These are phyloP conservation scores for Agaricales sp. DNA, from an alignment of 1,284 basidiomycete species.

Conservation along the genomic window DNA sequence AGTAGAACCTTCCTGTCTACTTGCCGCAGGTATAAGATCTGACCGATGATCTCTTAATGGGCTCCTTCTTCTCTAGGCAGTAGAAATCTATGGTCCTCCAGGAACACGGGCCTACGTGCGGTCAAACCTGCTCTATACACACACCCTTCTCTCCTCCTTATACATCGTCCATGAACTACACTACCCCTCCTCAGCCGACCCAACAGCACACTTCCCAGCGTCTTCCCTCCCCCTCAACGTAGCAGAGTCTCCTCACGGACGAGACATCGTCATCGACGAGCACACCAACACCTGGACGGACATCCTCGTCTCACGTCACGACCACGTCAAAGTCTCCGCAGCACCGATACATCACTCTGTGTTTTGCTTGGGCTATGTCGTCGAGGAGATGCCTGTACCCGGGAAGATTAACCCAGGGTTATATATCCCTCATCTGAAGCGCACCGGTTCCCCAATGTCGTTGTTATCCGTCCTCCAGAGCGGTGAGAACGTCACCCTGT, in stretches of 20 bases:
- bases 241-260: constrained; percentile 54
- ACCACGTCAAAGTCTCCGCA: constrained; percentile 64
- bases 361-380: constrained; percentile 76
- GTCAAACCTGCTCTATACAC: constrained; percentile 59
- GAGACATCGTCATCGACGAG: constrained; percentile 44
- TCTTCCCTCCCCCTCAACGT: constrained; percentile 35
- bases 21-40: too few relatives aligned
- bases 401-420: constrained; percentile 62
- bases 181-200: too few relatives aligned
- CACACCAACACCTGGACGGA: constrained; percentile 63
- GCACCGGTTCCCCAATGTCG: constrained; percentile 64
- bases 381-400: constrained; percentile 67
- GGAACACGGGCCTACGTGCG: constrained; percentile 82
- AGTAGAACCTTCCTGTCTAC: constrained; percentile 13
- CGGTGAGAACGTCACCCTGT: constrained; percentile 59
- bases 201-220: constrained; percentile 28
- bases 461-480: constrained; percentile 62
- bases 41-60: too few relatives aligned
- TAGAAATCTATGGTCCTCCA: constrained; percentile 81
- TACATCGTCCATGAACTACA: constrained; percentile 91
- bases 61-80: not conserved
- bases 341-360: constrained; percentile 79
- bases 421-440: constrained; percentile 56
- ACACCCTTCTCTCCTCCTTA: constrained; percentile 57
- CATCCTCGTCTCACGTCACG: constrained; percentile 52